A percentile compares a stretch with the other conserved stretches of the same genome.
Evolutionary conservation across 75 land plant species (phyloP).

Genomic region (Pinus tabuliformis): DNA sequence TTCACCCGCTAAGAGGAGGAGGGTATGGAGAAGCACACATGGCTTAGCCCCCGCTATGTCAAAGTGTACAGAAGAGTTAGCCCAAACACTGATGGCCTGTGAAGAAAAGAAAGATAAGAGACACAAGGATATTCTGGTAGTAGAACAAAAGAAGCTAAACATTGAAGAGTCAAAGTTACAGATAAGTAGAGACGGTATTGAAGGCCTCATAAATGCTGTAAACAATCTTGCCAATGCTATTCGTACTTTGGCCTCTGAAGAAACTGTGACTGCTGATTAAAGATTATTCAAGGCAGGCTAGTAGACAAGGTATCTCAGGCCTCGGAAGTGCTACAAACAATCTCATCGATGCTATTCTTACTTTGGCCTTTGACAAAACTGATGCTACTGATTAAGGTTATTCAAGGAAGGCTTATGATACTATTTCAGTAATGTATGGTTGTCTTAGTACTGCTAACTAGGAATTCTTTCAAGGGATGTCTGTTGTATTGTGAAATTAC

Average conservation of each 20-base stretch:
- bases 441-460: slow-evolving; percentile 10
- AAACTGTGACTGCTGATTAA: slow-evolving; percentile 1
- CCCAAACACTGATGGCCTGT: slow-evolving; percentile 45
- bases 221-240: slow-evolving; percentile 58
- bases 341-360: slow-evolving; percentile 47
- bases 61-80: slow-evolving; percentile 40
- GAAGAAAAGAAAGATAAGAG: slow-evolving; percentile 58
- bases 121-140: slow-evolving; percentile 38
- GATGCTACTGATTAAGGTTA: slow-evolving; percentile 4
- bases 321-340: slow-evolving; percentile 55
- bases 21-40: slow-evolving; percentile 10
- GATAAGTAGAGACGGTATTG: slow-evolving; percentile 38
- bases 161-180: slow-evolving; percentile 46
- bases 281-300: background rate
- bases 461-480: slow-evolving; percentile 10
- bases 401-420: slow-evolving; percentile 4
- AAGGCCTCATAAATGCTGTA: slow-evolving; percentile 49
- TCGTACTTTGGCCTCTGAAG: slow-evolving; percentile 34
- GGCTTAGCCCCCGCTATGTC: slow-evolving; percentile 42
- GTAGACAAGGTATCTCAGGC: slow-evolving; percentile 36
- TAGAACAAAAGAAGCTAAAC: slow-evolving; percentile 44
- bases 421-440: slow-evolving; percentile 4
- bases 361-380: slow-evolving; percentile 31
- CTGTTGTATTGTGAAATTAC: slow-evolving; percentile 2
- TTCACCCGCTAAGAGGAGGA: slow-evolving; percentile 50